Evolutionary conservation across 2,329 filamentous ascomycete genomes (phyloP), one percentile per base, ranked within the genome.

Genomic region (Penicillium sp.): DNA sequence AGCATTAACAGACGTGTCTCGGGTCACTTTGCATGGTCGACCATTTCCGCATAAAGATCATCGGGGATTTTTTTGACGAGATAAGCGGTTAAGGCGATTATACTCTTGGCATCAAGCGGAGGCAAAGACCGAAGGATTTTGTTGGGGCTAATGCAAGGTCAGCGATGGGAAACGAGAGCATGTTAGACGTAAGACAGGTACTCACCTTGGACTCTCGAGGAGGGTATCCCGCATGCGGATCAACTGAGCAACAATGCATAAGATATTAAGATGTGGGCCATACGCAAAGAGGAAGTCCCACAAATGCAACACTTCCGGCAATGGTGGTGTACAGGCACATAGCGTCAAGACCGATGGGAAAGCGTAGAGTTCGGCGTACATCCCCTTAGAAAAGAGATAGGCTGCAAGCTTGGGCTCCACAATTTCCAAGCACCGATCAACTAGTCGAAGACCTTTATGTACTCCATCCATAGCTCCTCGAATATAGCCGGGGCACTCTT

Each of bases 241-340:
- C 54, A 99, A 81, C 77, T 99, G 95, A 14, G 94, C 94, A 16
- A 98, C 95, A 64, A 99, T 97, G 74, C 95, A 98, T 22, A 99
- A 79, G 56, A 99, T 91, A 71, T 99, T 99, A 61, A 99, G 77
- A 75, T 99, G 95, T 37, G 92, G 88, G 0, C 95, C 95, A 67
- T 97, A 99, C 0, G 95, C 94, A 71, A 99, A 96, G 22, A 99
- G 78, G 68, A 99, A 99, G 74, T 99, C 95, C 95, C 95, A 99
- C 2, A 99, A 83, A 62, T 90, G 86, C 56, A 99, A 78, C 0
- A 99, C 95, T 77, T 99, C 94, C 0, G 94, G 94, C 55, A 99
- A 77, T 2, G 95, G 95, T 16, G 95, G 95, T 16, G 95, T 99
- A 75, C 95, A 98, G 27, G 95, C 95, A 71, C 92, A 97, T 52